Conservation (phyloP, 768 basidiomycete species). For the Collybiopsis luxurians region DNA sequence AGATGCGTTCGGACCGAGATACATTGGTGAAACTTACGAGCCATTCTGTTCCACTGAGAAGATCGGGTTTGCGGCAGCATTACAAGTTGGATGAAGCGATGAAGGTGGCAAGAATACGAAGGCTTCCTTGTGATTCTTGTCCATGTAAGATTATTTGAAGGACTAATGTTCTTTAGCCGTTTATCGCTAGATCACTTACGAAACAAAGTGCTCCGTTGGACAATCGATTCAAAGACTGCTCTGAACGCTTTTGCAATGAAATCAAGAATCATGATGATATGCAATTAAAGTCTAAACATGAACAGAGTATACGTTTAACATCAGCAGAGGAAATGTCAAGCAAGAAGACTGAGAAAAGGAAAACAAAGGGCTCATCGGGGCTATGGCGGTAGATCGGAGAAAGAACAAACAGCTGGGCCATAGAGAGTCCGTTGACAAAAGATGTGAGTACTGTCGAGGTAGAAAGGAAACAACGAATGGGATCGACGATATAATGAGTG, state of each 20-base stretch:
- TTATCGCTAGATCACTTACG: not conserved
- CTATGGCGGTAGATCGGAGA: not conserved
- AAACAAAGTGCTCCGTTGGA: no score
- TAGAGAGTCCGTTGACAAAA: not conserved
- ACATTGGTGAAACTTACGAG: not conserved
- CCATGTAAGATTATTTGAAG: no score
- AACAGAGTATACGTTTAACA: slow-evolving; percentile 4
- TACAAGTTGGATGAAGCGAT: no score
- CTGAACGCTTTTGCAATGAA: no score
- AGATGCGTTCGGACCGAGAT: not conserved
- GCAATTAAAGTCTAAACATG: slow-evolving; percentile 6
- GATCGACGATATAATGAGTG: not conserved
- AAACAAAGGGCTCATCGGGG: not conserved
- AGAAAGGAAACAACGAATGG: not conserved
- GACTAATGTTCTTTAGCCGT: no score
- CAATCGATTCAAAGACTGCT: slow-evolving; percentile 22
- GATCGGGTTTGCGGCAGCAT: not conserved
- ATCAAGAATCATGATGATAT: not conserved
- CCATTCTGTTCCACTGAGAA: not conserved
- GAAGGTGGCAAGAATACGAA: no score
- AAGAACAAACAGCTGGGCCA: not conserved
- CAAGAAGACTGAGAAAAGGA: not conserved
- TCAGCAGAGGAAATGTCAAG: slow-evolving; percentile 1
- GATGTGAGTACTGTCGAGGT: not conserved
- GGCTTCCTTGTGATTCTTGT: no score